A percentile compares a stretch with the other conserved stretches of the same genome.
phyloP scores from a whole-genome alignment of 768 basidiomycete genomes.

The Termitomyces sp. region DNA sequence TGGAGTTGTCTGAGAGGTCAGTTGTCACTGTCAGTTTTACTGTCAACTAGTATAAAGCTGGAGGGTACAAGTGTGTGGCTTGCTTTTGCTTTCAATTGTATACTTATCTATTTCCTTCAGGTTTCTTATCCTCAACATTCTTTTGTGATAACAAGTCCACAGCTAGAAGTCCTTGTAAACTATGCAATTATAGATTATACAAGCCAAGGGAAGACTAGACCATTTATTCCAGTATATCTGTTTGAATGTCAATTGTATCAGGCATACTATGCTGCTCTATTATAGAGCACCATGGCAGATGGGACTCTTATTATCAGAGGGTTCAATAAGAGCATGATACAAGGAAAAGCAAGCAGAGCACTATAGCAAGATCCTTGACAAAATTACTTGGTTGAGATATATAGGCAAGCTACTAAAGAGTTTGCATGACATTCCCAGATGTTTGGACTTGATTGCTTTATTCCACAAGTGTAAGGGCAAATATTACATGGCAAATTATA shows the following conservation, averaged over 20 bases:
- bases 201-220: slow-evolving; percentile 21
- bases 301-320: slow-evolving; percentile 24
- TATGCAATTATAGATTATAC: slow-evolving; percentile 22
- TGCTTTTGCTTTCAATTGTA: too few species aligned
- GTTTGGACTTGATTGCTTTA: background rate
- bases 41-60: too few species aligned
- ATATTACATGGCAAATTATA: background rate
- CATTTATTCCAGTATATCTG: background rate
- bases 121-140: too few species aligned
- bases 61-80: too few species aligned
- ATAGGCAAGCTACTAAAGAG: background rate
- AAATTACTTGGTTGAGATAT: slow-evolving; percentile 19
- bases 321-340: slow-evolving; percentile 19
- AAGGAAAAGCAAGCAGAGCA: slow-evolving; percentile 17
- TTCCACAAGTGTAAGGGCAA: background rate
- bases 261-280: slow-evolving; percentile 23
- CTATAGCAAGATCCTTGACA: slow-evolving; percentile 30
- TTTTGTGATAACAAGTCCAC: too few species aligned
- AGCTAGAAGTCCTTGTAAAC: background rate
- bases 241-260: background rate
- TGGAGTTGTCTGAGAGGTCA: too few species aligned
- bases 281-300: slow-evolving; percentile 19
- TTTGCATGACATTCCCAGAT: background rate
- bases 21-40: too few species aligned
- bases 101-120: too few species aligned